Percentiles rank a stretch among this genome's conserved stretches.
phyloP scores from a whole-genome alignment of 768 basidiomycete species.

The Tulasnella sp. region DNA sequence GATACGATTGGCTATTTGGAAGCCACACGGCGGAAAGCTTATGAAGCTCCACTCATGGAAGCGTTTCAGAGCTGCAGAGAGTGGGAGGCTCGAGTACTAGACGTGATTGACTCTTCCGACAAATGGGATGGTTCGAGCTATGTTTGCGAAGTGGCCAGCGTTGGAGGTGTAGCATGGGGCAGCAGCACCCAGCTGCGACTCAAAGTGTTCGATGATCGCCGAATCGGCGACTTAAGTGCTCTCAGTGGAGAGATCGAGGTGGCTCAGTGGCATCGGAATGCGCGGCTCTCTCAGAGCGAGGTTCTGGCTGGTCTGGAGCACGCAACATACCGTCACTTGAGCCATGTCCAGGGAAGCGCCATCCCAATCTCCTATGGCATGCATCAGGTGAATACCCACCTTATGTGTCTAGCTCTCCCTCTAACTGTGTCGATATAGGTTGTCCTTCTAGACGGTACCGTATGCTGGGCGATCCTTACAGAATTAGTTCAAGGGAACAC shows the following conservation, averaged over 20 bases:
- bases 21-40: background rate
- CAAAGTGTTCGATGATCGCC: background rate
- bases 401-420: background rate
- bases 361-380: background rate
- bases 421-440: background rate
- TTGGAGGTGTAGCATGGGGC: background rate
- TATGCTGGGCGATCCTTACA: background rate
- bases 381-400: background rate
- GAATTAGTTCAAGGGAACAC: background rate
- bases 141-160: background rate
- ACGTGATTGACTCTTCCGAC: background rate
- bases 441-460: background rate
- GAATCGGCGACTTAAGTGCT: background rate
- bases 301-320: background rate
- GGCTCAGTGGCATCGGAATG: background rate
- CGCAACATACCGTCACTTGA: background rate
- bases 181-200: background rate
- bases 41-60: background rate
- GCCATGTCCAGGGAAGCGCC: background rate
- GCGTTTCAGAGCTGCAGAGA: background rate
- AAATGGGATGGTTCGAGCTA: background rate
- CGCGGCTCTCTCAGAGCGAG: background rate
- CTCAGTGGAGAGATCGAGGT: background rate
- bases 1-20: background rate
- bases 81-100: background rate